phyloP scores from a whole-genome alignment of 495 filamentous ascomycete species.

The Oleoguttula mirabilis region DNA sequence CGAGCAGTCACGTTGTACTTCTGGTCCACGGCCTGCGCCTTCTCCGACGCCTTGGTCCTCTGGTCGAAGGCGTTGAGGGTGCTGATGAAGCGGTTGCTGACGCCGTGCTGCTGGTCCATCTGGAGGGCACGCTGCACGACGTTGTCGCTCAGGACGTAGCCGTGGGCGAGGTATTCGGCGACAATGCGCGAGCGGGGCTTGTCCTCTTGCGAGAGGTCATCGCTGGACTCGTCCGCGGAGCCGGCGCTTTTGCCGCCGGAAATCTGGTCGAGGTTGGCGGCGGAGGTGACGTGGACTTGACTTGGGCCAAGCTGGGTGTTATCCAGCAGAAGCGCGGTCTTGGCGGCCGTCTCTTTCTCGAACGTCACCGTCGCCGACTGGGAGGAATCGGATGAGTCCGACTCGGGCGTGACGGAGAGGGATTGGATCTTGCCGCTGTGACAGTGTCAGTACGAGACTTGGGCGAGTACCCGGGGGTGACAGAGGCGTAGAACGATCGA shows the following conservation, averaged over 20 bases:
- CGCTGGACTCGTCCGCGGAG: slow-evolving; percentile 40
- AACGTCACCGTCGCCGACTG: slow-evolving; percentile 87
- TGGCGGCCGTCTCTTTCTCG: slow-evolving; percentile 88
- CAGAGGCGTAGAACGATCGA: too few species aligned
- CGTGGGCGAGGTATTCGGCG: slow-evolving; percentile 90
- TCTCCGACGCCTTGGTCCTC: slow-evolving; percentile 69
- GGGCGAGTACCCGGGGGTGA: too few species aligned
- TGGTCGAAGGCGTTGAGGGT: slow-evolving; percentile 65
- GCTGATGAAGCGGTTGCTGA: slow-evolving; percentile 61
- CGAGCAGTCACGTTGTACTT: slow-evolving; percentile 61
- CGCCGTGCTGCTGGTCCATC: slow-evolving; percentile 81
- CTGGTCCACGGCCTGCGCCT: slow-evolving; percentile 60
- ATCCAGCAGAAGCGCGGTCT: slow-evolving; percentile 91
- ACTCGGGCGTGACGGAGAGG: slow-evolving; percentile 60
- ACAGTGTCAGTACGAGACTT: slow-evolving; percentile 19
- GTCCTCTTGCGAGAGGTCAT: slow-evolving; percentile 79
- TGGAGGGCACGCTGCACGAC: slow-evolving; percentile 74
- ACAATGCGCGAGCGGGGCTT: slow-evolving; percentile 87
- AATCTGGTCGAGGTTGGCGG: slow-evolving; percentile 51
- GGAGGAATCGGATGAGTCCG: slow-evolving; percentile 42
- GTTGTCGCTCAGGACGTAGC: slow-evolving; percentile 77
- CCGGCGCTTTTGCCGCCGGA: slow-evolving; percentile 39
- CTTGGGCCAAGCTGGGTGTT: slow-evolving; percentile 80
- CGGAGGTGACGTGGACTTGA: slow-evolving; percentile 63
- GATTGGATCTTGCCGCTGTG: slow-evolving; percentile 78